Evolutionary conservation across 1,139 yeast genomes (phyloP).

Genomic region (Yamadazyma aaseri): DNA sequence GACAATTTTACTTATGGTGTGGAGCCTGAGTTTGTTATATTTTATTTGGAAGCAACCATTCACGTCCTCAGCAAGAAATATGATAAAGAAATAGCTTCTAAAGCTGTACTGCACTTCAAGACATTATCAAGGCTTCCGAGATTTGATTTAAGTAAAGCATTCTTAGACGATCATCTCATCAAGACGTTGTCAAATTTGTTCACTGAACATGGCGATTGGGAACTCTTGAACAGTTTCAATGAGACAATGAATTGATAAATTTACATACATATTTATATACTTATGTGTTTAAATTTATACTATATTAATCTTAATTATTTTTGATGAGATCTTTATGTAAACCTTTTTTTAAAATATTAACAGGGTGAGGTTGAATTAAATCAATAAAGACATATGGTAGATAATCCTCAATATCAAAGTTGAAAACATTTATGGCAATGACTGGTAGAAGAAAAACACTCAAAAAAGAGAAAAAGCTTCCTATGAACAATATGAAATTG

Average conservation of each 20-base stretch:
- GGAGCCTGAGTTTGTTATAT: constrained; percentile 55
- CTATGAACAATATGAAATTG: constrained; percentile 37
- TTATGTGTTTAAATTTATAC: neutral
- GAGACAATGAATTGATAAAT: constrained; percentile 7
- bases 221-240: constrained; percentile 13
- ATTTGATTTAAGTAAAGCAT: constrained; percentile 23
- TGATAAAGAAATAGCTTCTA: no score
- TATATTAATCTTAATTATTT: constrained; percentile 6
- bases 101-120: no score
- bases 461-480: constrained; percentile 35
- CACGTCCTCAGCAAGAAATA: no score
- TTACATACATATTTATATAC: constrained; percentile 5
- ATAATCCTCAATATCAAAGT: constrained; percentile 35
- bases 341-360: constrained; percentile 34
- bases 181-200: no score
- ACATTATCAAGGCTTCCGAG: constrained; percentile 26
- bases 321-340: constrained; percentile 23
- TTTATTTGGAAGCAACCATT: constrained; percentile 55
- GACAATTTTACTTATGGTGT: constrained; percentile 50
- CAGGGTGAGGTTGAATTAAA: constrained; percentile 44
- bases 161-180: no score
- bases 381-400: constrained; percentile 33
- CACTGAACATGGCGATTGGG: no score
- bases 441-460: constrained; percentile 42
- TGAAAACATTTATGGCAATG: constrained; percentile 26